These are phyloP conservation scores for Salix purpurea DNA, from an alignment of 345 rosid species.

Conservation along the genomic window DNA sequence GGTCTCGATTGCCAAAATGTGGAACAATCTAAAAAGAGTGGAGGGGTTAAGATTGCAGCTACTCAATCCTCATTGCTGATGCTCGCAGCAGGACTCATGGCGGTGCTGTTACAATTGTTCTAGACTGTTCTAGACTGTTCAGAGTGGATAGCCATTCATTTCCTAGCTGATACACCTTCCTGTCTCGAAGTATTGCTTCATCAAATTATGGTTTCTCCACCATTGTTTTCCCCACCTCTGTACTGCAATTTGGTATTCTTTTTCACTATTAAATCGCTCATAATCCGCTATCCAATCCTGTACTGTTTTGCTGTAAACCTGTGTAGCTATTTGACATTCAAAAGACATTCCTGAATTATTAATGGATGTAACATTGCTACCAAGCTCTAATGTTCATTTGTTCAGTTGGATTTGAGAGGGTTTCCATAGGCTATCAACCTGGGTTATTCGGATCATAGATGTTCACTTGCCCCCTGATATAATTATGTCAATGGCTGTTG, in stretches of 20 bases:
- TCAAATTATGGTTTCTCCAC: neutral
- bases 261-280: neutral
- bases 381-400: neutral
- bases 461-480: neutral
- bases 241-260: neutral
- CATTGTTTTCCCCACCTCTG: neutral
- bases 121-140: neutral
- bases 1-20: conserved; percentile 52
- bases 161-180: neutral
- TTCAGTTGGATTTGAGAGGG: neutral
- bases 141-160: neutral
- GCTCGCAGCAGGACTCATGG: conserved; percentile 19
- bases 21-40: neutral
- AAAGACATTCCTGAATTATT: neutral
- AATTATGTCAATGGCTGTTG: neutral
- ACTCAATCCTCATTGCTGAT: conserved; percentile 13
- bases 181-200: neutral
- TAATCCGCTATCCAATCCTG: neutral
- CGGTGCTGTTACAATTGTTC: conserved; percentile 20
- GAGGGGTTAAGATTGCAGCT: neutral
- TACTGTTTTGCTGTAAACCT: neutral
- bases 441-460: neutral
- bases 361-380: neutral
- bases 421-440: neutral
- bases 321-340: neutral